A percentile compares a stretch with the other conserved stretches of the same genome.
Conservation (phyloP, 768 basidiomycete genomes). For the Lactarius psammicola region DNA sequence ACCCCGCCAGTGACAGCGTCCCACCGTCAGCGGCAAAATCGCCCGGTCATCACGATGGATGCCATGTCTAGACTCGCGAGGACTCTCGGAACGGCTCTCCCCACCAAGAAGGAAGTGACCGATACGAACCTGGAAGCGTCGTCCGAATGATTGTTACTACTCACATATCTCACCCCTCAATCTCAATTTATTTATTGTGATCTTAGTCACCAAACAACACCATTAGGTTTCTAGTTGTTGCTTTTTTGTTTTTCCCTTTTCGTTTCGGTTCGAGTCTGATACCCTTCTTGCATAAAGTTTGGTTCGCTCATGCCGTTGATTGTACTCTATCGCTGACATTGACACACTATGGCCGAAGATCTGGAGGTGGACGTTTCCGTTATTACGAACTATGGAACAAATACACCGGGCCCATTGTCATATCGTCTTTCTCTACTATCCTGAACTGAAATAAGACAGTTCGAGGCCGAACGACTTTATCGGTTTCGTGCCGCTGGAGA, state of each 20-base stretch:
- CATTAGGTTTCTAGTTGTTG: background rate
- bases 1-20: constrained; percentile 52
- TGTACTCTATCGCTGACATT: background rate
- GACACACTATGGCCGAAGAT: background rate
- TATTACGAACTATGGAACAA: constrained; percentile 6
- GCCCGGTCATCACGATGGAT: constrained; percentile 73
- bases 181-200: constrained; percentile 3
- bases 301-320: constrained; percentile 1
- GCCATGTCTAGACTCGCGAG: constrained; percentile 65
- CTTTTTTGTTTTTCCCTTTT: background rate
- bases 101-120: constrained; percentile 29
- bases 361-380: background rate
- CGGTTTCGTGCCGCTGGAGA: constrained; percentile 80
- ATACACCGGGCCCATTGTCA: background rate
- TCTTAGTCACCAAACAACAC: background rate
- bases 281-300: constrained; percentile 15
- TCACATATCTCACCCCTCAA: background rate
- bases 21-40: constrained; percentile 46
- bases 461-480: constrained; percentile 91
- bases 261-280: constrained; percentile 7
- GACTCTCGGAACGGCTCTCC: constrained; percentile 48
- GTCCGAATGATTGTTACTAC: constrained; percentile 27
- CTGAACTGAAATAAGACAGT: constrained; percentile 86
- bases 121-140: constrained; percentile 24
- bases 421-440: constrained; percentile 26